phyloP scores from a whole-genome alignment of 2,329 filamentous ascomycete species.

The Penicillium sumatraense region DNA sequence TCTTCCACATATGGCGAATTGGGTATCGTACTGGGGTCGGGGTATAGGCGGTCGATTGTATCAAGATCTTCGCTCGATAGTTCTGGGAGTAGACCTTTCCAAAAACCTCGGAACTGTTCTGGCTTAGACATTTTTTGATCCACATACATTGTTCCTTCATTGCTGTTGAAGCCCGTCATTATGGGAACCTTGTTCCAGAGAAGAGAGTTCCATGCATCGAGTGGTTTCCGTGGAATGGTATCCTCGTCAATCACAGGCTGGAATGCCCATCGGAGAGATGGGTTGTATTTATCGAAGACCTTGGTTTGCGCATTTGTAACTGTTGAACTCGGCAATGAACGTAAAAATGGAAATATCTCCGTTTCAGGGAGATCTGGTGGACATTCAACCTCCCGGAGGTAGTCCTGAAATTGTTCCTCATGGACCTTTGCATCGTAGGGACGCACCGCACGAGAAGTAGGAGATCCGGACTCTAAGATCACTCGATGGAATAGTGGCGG shows the following conservation, averaged over 20 bases:
- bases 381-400: slow-evolving; percentile 43
- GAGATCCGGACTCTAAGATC: slow-evolving; percentile 52
- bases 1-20: slow-evolving; percentile 31
- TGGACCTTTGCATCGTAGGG: slow-evolving; percentile 47
- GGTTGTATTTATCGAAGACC: slow-evolving; percentile 53
- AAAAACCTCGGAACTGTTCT: slow-evolving; percentile 64
- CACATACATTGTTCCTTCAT: slow-evolving; percentile 71
- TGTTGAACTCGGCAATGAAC: slow-evolving; percentile 40
- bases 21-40: slow-evolving; percentile 56
- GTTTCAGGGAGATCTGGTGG: slow-evolving; percentile 25
- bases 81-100: slow-evolving; percentile 63
- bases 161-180: slow-evolving; percentile 71
- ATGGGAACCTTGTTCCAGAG: slow-evolving; percentile 63
- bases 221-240: slow-evolving; percentile 62
- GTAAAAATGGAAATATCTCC: slow-evolving; percentile 48
- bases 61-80: slow-evolving; percentile 58
- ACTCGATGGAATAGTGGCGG: slow-evolving; percentile 50
- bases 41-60: slow-evolving; percentile 64
- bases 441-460: slow-evolving; percentile 53
- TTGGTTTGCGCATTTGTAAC: slow-evolving; percentile 47
- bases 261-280: slow-evolving; percentile 61
- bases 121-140: slow-evolving; percentile 53
- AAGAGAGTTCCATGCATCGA: slow-evolving; percentile 61
- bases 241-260: slow-evolving; percentile 70
- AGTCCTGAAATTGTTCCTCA: slow-evolving; percentile 51